These are phyloP conservation scores for Candolleomyces efflorescens DNA, from an alignment of 768 basidiomycete species.

Conservation along the genomic window DNA sequence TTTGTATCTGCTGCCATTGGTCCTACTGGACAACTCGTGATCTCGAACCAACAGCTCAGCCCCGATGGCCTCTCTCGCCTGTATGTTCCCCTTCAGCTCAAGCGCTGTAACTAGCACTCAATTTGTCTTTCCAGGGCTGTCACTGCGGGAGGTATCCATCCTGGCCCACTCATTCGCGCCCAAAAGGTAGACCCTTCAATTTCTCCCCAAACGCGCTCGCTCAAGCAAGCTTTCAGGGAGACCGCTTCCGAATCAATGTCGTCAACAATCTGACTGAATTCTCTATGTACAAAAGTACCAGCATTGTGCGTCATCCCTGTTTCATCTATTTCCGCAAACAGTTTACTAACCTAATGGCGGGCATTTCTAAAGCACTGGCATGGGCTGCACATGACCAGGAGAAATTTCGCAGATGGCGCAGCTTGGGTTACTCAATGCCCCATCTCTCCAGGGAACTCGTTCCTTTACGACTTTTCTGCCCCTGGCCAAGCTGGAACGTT, in stretches of 20 bases:
- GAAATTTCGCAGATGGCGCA: conserved; percentile 29
- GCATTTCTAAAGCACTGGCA: conserved; percentile 32
- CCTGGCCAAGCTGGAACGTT: conserved; percentile 39
- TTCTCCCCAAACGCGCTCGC: no score
- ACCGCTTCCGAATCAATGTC: conserved; percentile 38
- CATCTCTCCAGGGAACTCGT: conserved; percentile 32
- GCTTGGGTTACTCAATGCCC: conserved; percentile 40
- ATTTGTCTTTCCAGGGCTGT: conserved; percentile 16
- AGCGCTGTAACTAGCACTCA: no score
- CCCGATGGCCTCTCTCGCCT: conserved; percentile 45
- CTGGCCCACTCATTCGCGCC: conserved; percentile 24
- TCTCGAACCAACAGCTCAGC: conserved; percentile 39
- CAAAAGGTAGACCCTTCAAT: conserved; percentile 17
- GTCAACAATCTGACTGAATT: conserved; percentile 32
- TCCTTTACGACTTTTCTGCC: conserved; percentile 35
- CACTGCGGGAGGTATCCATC: conserved; percentile 21
- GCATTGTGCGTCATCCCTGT: conserved; percentile 27
- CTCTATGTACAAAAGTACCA: conserved; percentile 35
- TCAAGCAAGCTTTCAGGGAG: conserved; percentile 22
- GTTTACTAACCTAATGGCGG: background rate
- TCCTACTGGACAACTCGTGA: conserved; percentile 27
- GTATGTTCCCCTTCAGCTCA: background rate
- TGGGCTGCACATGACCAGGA: conserved; percentile 27
- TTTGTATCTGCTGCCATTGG: conserved; percentile 14
- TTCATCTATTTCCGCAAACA: background rate